Percentiles rank a stretch among this genome's conserved stretches.
Conservation (phyloP, 2,329 filamentous ascomycete species). For the Polychaeton citri region DNA sequence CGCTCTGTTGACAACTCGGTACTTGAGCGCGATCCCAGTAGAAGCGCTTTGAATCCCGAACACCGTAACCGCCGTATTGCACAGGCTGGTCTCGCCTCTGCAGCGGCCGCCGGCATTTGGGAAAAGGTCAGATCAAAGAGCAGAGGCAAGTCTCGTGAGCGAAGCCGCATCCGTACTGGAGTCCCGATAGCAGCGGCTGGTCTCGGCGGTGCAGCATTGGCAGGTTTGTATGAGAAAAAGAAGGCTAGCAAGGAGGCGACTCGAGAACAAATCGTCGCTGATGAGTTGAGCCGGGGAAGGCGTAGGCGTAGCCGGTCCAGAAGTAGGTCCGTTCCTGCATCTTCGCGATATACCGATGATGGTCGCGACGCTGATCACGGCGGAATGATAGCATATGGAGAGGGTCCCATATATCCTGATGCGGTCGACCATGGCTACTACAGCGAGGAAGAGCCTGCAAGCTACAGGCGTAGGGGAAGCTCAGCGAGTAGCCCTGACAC, state of each 20-base stretch:
- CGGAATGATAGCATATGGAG: conserved; percentile 50
- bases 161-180: conserved; percentile 42
- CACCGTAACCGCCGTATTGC: conserved; percentile 47
- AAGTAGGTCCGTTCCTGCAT: conserved; percentile 30
- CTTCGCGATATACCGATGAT: conserved; percentile 22
- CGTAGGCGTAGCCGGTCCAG: conserved; percentile 22
- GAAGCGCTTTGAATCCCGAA: conserved; percentile 27
- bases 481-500: conserved; percentile 27
- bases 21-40: conserved; percentile 10
- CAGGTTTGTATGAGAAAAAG: conserved; percentile 49
- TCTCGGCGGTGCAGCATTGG: conserved; percentile 46
- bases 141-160: conserved; percentile 27
- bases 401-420: conserved; percentile 47
- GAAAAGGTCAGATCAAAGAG: conserved; percentile 46
- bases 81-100: conserved; percentile 48
- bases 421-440: conserved; percentile 26
- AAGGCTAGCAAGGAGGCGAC: conserved; percentile 46
- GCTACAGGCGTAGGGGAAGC: conserved; percentile 30
- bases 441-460: conserved; percentile 27
- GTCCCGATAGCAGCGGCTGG: conserved; percentile 49
- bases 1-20: conserved; percentile 22
- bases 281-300: conserved; percentile 19
- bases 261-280: conserved; percentile 26
- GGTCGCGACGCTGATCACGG: conserved; percentile 31
- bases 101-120: conserved; percentile 48